Base-by-base conservation (phyloP, 1,284 basidiomycete genomes). In the Prillingera fragicola region DNA sequence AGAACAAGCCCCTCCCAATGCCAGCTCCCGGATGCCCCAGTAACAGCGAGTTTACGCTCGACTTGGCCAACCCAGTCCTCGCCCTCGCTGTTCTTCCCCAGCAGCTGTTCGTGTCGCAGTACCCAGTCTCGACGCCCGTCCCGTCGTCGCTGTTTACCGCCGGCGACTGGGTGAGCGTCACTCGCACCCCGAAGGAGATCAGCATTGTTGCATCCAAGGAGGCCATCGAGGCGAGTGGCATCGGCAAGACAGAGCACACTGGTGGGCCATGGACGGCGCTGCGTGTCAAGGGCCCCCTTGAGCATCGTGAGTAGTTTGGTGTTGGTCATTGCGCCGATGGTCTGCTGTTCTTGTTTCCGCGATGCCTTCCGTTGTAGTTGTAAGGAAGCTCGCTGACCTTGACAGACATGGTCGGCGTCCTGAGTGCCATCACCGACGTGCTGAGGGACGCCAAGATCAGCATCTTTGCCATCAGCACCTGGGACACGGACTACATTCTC, bases 401-500 rank as follows among this genome's bases (percentile, higher is more conserved):
- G 19, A 12, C 25, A 78, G 41, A 59, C 75, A 77, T 85, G 46
- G 80, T 76, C 9, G 81, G 81, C 3, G 75, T 83, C 14, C 65
- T 84, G 51, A 73, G 76, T 34, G 75, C 75, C 33, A 73, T 85
- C 35, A 75, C 78, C 1, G 67, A 70, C 15, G 78, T 80, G n/a
- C 65, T 85, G 37, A 79, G 78, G 62, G 60, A 68, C 15, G 78
- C 76, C 6, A 66, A 69, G 33, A 70, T 84, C 1, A 76, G 77
- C 1, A 75, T 85, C 5, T 85, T 82, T 60, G 79, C 76, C 9
- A 52, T 82, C 22, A 84, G 82, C 9, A 84, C 83, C n/a, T 85
- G 80, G 82, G 54, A 60, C 44, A 63, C 60, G 8, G 60, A 63
- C 38, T 61, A 59, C 46, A 44, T 63, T 27, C 51, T 63, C 26